Evolutionary conservation across 1,284 basidiomycete genomes (phyloP).

Genomic region (Tilletia walkeri): DNA sequence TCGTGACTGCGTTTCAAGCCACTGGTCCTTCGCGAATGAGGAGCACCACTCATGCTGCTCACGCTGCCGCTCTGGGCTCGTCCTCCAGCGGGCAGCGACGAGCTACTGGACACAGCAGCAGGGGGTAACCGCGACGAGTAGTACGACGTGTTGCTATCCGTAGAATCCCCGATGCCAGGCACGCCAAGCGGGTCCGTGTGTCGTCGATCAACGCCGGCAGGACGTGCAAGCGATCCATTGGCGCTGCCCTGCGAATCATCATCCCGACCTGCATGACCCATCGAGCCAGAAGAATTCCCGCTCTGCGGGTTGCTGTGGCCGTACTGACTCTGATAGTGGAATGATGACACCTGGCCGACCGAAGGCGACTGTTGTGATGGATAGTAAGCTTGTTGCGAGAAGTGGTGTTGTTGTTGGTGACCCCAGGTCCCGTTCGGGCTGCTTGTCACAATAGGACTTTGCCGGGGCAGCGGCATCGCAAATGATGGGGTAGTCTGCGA

Average conservation of each 20-base stretch:
- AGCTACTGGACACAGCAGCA: background rate
- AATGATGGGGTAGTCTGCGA: slow-evolving; percentile 12
- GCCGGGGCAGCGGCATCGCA: slow-evolving; percentile 12
- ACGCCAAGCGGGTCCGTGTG: slow-evolving; percentile 11
- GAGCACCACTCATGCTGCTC: slow-evolving; percentile 12
- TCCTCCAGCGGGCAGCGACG: background rate
- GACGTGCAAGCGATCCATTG: background rate
- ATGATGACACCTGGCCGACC: slow-evolving; percentile 5
- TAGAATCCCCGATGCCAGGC: background rate
- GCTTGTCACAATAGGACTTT: slow-evolving; percentile 15
- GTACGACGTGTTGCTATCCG: slow-evolving; percentile 4
- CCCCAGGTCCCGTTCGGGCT: slow-evolving; percentile 7
- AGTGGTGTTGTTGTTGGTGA: slow-evolving; percentile 8
- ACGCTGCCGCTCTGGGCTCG: slow-evolving; percentile 8
- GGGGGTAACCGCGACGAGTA: background rate
- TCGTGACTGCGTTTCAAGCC: slow-evolving; percentile 16
- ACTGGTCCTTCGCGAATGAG: slow-evolving; percentile 3
- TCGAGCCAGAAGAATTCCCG: background rate
- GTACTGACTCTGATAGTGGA: slow-evolving; percentile 4
- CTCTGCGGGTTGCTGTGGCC: background rate
- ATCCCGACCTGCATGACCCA: background rate
- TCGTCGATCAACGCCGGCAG: slow-evolving; percentile 9
- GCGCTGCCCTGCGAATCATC: background rate
- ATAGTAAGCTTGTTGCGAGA: background rate
- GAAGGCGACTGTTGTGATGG: slow-evolving; percentile 10